Conservation (phyloP, 1,139 yeast genomes). For the Komagataea norvegica region DNA sequence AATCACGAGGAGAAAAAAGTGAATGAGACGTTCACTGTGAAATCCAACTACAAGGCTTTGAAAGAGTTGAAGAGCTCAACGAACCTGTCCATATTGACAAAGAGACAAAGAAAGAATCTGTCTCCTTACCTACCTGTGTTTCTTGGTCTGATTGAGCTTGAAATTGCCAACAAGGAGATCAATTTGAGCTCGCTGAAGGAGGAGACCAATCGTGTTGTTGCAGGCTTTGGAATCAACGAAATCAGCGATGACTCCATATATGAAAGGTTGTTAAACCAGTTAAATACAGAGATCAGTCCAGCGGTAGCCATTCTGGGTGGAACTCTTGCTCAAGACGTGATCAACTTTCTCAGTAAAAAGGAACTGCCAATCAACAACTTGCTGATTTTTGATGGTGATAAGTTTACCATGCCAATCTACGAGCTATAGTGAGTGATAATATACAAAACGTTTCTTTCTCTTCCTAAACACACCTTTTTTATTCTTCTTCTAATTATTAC, state of each 20-base stretch:
- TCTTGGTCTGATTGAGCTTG: constrained; percentile 18
- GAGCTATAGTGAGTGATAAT: constrained; percentile 26
- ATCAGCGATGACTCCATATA: constrained; percentile 31
- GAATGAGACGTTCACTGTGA: constrained; percentile 50
- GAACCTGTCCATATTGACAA: constrained; percentile 16
- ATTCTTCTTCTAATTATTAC: constrained; percentile 28
- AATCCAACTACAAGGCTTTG: constrained; percentile 48
- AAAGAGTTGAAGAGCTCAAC: constrained; percentile 35
- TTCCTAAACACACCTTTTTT: neutral
- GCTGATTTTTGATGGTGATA: constrained; percentile 67
- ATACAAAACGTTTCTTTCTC: neutral
- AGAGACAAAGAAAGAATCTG: constrained; percentile 18
- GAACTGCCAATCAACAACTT: constrained; percentile 83
- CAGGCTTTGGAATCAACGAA: constrained; percentile 31
- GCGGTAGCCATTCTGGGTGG: constrained; percentile 91
- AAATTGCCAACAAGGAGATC: constrained; percentile 25
- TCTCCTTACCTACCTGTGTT: constrained; percentile 22
- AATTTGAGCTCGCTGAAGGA: constrained; percentile 31
- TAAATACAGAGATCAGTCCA: constrained; percentile 72
- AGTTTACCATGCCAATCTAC: constrained; percentile 72
- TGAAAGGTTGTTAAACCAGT: constrained; percentile 42
- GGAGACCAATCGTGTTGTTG: constrained; percentile 26
- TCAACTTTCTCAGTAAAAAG: constrained; percentile 71
- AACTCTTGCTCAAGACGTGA: constrained; percentile 82
- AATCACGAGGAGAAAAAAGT: constrained; percentile 34